Conservation (phyloP, 306 rosid species). For the Oemleria cerasiformis region DNA sequence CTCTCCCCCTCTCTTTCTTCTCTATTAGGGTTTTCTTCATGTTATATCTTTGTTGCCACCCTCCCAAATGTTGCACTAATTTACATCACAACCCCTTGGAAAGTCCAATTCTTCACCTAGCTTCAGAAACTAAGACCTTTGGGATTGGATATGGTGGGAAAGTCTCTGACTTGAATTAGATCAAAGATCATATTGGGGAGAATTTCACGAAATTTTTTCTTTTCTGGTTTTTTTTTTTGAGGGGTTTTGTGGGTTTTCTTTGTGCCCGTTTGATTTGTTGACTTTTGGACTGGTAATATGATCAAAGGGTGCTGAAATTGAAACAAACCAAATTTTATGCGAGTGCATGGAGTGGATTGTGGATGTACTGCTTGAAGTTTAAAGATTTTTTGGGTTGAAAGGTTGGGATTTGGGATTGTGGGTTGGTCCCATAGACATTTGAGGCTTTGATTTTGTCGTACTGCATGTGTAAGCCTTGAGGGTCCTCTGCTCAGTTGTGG, state of each 20-base stretch:
- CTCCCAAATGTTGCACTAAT: background rate
- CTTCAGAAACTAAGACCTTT: background rate
- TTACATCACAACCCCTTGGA: slow-evolving; percentile 10
- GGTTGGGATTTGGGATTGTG: slow-evolving; percentile 22
- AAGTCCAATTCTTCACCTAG: background rate
- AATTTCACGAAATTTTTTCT: background rate
- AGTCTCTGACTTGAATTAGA: slow-evolving; percentile 16
- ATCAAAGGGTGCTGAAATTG: slow-evolving; percentile 32
- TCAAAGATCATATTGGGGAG: slow-evolving; percentile 19
- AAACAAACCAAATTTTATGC: slow-evolving; percentile 23
- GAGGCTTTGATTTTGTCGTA: slow-evolving; percentile 22
- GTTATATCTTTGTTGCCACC: background rate
- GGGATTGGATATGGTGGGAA: slow-evolving; percentile 10
- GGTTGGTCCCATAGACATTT: slow-evolving; percentile 10
- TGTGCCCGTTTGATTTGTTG: slow-evolving; percentile 30
- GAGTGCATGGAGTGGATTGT: slow-evolving; percentile 24
- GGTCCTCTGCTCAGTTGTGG: slow-evolving; percentile 74
- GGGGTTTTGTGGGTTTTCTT: slow-evolving; percentile 12
- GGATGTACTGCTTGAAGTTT: slow-evolving; percentile 25
- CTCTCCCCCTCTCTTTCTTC: background rate
- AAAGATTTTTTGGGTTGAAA: slow-evolving; percentile 14
- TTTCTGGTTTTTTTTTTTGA: background rate
- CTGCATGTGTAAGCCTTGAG: slow-evolving; percentile 60
- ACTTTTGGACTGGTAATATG: slow-evolving; percentile 36
- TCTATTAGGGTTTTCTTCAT: slow-evolving; percentile 7